phyloP scores from a whole-genome alignment of 192 early-diverging fungal genomes.

The Umbelopsis ramanniana region DNA sequence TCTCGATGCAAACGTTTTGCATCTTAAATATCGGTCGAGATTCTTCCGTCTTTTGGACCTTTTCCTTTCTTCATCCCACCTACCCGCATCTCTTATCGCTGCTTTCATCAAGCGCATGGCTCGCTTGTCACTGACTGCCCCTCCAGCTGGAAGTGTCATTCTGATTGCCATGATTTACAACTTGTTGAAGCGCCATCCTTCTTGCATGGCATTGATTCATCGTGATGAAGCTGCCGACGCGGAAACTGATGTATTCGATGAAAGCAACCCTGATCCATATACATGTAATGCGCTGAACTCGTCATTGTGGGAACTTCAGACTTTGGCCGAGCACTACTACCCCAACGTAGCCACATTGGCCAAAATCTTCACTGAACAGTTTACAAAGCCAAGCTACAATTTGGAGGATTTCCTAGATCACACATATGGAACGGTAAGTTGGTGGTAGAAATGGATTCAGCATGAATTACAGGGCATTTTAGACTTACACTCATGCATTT shows the following conservation, averaged over 20 bases:
- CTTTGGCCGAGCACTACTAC: constrained; percentile 85
- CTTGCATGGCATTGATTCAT: constrained; percentile 89
- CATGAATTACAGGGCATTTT: neutral
- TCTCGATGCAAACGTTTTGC: constrained; percentile 87
- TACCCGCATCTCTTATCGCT: constrained; percentile 90
- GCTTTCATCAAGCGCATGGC: constrained; percentile 93
- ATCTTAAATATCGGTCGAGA: constrained; percentile 93
- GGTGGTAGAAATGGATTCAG: neutral
- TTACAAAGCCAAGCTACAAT: constrained; percentile 84
- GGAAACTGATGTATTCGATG: constrained; percentile 51
- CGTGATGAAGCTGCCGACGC: constrained; percentile 44
- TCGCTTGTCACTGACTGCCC: constrained; percentile 79
- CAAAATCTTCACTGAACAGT: constrained; percentile 83
- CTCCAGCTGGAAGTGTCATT: constrained; percentile 84
- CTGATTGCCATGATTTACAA: constrained; percentile 94
- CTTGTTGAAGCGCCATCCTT: constrained; percentile 88
- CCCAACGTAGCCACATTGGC: constrained; percentile 87
- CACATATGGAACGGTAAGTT: constrained; percentile 67
- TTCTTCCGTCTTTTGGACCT: constrained; percentile 92
- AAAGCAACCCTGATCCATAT: constrained; percentile 73
- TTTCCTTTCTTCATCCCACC: constrained; percentile 87
- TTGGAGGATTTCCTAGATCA: constrained; percentile 98
- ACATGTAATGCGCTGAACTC: constrained; percentile 81
- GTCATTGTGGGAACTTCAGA: constrained; percentile 95
- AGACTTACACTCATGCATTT: neutral